These are phyloP conservation scores for Sordariomycetes sp. DNA, from an alignment of 2,329 filamentous ascomycete genomes.

Conservation along the genomic window DNA sequence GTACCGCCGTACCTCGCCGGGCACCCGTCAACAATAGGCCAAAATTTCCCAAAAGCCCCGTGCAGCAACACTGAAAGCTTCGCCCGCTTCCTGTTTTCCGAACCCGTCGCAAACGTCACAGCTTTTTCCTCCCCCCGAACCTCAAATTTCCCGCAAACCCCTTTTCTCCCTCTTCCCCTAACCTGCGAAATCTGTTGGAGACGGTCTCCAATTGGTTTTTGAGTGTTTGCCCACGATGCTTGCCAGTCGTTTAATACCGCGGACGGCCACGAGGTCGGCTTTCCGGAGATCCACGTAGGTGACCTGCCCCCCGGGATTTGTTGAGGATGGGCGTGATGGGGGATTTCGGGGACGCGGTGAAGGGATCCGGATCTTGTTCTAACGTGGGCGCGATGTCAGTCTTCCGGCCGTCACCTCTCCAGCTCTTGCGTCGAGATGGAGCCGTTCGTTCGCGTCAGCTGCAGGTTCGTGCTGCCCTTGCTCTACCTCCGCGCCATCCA, in stretches of 20 bases:
- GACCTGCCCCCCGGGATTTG: not conserved
- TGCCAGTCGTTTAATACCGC: slow-evolving; percentile 49
- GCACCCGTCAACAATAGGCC: slow-evolving; percentile 2
- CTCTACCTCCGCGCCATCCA: not conserved
- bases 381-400: not conserved
- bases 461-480: slow-evolving; percentile 32
- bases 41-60: slow-evolving; percentile 4
- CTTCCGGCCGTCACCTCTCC: not conserved
- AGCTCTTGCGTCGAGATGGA: slow-evolving; percentile 31
- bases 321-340: not conserved
- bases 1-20: not conserved
- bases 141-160: not conserved
- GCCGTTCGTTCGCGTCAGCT: slow-evolving; percentile 47
- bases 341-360: not conserved
- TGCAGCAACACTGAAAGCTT: too few species aligned
- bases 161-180: not conserved
- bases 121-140: not conserved
- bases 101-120: slow-evolving; percentile 1
- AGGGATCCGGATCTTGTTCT: not conserved
- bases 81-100: slow-evolving; percentile 3
- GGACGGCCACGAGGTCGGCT: slow-evolving; percentile 44
- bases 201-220: not conserved
- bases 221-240: slow-evolving; percentile 37
- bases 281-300: slow-evolving; percentile 44
- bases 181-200: not conserved